phyloP scores from a whole-genome alignment of 306 rosid species.

The Fagus sylvatica region DNA sequence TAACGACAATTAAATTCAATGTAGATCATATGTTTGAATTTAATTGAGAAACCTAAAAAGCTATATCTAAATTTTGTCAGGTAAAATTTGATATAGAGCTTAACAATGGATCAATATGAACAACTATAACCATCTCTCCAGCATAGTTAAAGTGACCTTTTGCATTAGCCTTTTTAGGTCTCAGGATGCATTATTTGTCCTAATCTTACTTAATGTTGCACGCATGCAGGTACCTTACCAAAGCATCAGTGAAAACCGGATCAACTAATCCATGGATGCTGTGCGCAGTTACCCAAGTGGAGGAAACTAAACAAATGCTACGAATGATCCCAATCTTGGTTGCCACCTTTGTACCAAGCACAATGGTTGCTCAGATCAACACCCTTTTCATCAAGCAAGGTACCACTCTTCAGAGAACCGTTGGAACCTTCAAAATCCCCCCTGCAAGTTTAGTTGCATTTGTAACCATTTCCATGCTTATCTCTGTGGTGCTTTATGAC shows the following conservation, averaged over 20 bases:
- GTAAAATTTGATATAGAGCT: too few relatives aligned
- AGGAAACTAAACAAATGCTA: slow-evolving; percentile 74
- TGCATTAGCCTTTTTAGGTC: too few relatives aligned
- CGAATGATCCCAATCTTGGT: slow-evolving; percentile 67
- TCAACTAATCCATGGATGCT: slow-evolving; percentile 41
- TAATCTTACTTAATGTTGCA: not conserved
- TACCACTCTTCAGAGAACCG: slow-evolving; percentile 66
- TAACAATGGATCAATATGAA: too few relatives aligned
- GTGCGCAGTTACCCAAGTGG: slow-evolving; percentile 86
- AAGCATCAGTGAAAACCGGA: slow-evolving; percentile 42
- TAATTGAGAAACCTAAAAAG: too few relatives aligned
- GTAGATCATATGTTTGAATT: too few relatives aligned
- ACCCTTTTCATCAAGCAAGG: slow-evolving; percentile 94
- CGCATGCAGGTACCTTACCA: slow-evolving; percentile 40
- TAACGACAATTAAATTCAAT: too few relatives aligned
- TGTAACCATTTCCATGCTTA: slow-evolving; percentile 72
- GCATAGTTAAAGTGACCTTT: too few relatives aligned
- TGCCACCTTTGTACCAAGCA: slow-evolving; percentile 74
- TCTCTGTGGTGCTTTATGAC: slow-evolving; percentile 77
- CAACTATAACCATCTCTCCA: too few relatives aligned
- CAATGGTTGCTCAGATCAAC: slow-evolving; percentile 72
- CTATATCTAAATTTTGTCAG: too few relatives aligned
- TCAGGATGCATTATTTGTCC: not conserved
- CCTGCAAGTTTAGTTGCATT: slow-evolving; percentile 75
- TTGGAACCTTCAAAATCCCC: slow-evolving; percentile 72